These are phyloP conservation scores for Sugiyamaella boreocaroliniensis DNA, from an alignment of 805 yeast genomes.

Conservation along the genomic window DNA sequence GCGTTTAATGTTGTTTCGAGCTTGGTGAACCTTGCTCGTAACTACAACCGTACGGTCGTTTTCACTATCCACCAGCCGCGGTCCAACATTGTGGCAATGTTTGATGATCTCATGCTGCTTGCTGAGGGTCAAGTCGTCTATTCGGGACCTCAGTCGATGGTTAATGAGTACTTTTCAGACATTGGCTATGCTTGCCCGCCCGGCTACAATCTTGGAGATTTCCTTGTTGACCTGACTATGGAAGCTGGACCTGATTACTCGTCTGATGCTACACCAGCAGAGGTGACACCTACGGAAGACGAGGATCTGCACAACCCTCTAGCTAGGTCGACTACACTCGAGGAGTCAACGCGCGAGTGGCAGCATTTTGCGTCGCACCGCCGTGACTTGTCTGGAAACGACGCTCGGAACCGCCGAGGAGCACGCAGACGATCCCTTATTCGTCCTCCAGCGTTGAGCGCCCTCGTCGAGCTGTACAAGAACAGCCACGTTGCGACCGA, in stretches of 20 bases:
- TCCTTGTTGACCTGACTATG: slow-evolving; percentile 82
- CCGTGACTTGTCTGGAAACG: slow-evolving; percentile 40
- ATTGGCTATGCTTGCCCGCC: slow-evolving; percentile 78
- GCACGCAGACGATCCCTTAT: background rate
- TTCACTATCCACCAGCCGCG: slow-evolving; percentile 97
- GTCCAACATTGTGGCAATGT: slow-evolving; percentile 86
- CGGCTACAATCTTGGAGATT: slow-evolving; percentile 93
- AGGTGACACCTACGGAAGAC: background rate
- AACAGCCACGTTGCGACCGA: slow-evolving; percentile 21
- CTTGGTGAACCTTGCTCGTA: slow-evolving; percentile 69
- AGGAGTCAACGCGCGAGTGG: slow-evolving; percentile 72
- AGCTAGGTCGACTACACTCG: slow-evolving; percentile 7
- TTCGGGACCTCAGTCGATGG: slow-evolving; percentile 75
- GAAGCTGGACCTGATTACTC: slow-evolving; percentile 31
- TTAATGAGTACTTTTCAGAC: slow-evolving; percentile 65
- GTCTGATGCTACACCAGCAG: slow-evolving; percentile 3
- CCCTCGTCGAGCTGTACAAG: slow-evolving; percentile 27
- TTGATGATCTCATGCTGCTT: slow-evolving; percentile 72
- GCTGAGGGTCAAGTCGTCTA: slow-evolving; percentile 82
- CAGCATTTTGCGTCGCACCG: slow-evolving; percentile 77
- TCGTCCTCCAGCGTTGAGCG: slow-evolving; percentile 18
- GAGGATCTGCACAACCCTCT: slow-evolving; percentile 15
- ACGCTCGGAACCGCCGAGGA: background rate
- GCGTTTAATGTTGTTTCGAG: slow-evolving; percentile 88
- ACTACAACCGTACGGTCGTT: slow-evolving; percentile 78